Percentiles rank a stretch among this genome's conserved stretches.
These are phyloP conservation scores for Bipolaris oryzae DNA, from an alignment of 2,329 filamentous ascomycete genomes.

Conservation along the genomic window DNA sequence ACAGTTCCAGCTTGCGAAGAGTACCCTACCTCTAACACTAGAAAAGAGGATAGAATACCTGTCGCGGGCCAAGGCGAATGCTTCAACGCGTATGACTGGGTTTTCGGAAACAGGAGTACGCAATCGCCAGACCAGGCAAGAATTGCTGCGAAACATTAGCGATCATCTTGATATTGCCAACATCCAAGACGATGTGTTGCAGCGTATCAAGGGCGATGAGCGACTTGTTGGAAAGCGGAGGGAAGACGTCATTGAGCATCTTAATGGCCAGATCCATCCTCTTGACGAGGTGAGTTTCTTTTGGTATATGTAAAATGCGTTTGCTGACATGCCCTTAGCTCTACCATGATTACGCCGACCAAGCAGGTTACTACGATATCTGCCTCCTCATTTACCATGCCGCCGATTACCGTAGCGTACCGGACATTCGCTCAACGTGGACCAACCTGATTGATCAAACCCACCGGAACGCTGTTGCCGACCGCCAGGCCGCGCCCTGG, in stretches of 20 bases:
- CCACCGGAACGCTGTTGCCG: slow-evolving; percentile 56
- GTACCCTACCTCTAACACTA: slow-evolving; percentile 78
- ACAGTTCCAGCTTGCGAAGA: slow-evolving; percentile 81
- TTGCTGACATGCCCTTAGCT: slow-evolving; percentile 61
- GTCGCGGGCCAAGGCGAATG: slow-evolving; percentile 88
- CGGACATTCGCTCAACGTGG: slow-evolving; percentile 86
- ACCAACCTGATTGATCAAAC: slow-evolving; percentile 76
- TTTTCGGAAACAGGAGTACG: slow-evolving; percentile 60
- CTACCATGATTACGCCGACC: slow-evolving; percentile 91
- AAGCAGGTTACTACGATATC: slow-evolving; percentile 90
- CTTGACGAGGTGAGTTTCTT: slow-evolving; percentile 71
- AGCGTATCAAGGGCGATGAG: slow-evolving; percentile 74
- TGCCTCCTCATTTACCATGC: slow-evolving; percentile 91
- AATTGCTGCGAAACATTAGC: slow-evolving; percentile 81
- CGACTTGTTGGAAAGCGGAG: slow-evolving; percentile 70
- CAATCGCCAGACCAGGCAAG: slow-evolving; percentile 76
- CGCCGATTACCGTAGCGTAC: slow-evolving; percentile 86
- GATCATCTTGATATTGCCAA: slow-evolving; percentile 91
- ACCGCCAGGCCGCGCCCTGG: slow-evolving; percentile 64
- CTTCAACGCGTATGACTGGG: slow-evolving; percentile 79
- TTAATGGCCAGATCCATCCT: slow-evolving; percentile 79
- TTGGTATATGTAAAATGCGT: neutral
- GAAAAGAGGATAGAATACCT: slow-evolving; percentile 88
- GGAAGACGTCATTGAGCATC: slow-evolving; percentile 66
- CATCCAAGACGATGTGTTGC: slow-evolving; percentile 90